Conservation (phyloP, 306 rosid species). For the Dalbergia cultrata region DNA sequence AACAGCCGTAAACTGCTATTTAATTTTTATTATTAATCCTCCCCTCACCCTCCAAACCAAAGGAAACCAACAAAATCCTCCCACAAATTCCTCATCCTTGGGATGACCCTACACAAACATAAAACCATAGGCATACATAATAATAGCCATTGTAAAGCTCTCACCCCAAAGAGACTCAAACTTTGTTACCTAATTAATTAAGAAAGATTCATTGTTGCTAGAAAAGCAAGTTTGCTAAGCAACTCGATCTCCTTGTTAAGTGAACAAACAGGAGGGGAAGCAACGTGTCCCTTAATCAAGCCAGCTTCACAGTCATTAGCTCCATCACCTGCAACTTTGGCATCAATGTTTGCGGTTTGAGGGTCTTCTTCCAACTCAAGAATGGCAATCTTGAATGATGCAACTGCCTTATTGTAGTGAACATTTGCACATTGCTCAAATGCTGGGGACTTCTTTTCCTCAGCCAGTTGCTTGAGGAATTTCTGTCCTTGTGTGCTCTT, state of each 20-base stretch:
- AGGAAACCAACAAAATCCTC: neutral
- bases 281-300: neutral
- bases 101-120: neutral
- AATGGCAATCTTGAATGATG: constrained; percentile 19
- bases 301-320: neutral
- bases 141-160: no score
- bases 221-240: neutral
- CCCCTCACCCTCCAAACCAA: no score
- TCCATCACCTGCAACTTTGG: constrained; percentile 28
- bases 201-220: neutral
- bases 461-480: neutral
- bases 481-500: neutral
- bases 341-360: constrained; percentile 43
- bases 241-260: constrained; percentile 22
- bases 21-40: neutral
- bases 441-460: neutral
- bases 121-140: no score
- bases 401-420: constrained; percentile 1
- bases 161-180: no score
- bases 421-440: constrained; percentile 20
- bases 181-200: no score
- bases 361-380: constrained; percentile 29
- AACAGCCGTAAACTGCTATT: neutral
- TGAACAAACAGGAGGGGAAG: constrained; percentile 8
- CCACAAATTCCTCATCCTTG: neutral